Base-by-base conservation (phyloP, 2,329 filamentous ascomycete genomes). In the Diplodia sapinea region DNA sequence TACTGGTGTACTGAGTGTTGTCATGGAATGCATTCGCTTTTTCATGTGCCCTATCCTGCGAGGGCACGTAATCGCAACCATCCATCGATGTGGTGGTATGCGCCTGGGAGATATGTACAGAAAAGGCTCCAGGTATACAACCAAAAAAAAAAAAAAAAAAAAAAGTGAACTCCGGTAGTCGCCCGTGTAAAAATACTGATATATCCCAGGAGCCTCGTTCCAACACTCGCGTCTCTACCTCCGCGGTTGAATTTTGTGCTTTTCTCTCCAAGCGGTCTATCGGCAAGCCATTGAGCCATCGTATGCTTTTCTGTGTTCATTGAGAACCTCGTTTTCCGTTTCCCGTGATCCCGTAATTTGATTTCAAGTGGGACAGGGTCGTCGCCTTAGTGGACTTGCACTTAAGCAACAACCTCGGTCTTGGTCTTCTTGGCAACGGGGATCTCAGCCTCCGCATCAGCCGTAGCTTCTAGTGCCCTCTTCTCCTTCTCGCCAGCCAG, bases 401-500 rank as follows among this genome's bases (percentile, higher is more conserved):
- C 47, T 63, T 51, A 63, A 63, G 59, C 59, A 63, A 51, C 59
- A 51, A 51, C 59, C 47, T 50, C 76, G 56, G 79, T 81, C 77
- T 78, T 81, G 68, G 76, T 80, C 81, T 84, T 85, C 82, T 85
- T 85, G 71, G 79, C 77, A 31, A 73, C 74, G 26, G 82, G 82
- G 4, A 81, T 77, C 66, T 82, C 80, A 20, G 81, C 81, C 69
- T 83, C 73, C 33, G 74, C 76, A 69, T 82, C 82, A 38, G 78
- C 82, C 15, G 76, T 73, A 51, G 79, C 78, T 36, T 85, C 83
- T 15, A 85, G 73, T 67, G 76, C 75, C 72, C 82, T 79, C 82
- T 85, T 85, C 79, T 85, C 83, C 49, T 73, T 72, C 69, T 78
- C 74, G 47, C 73, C 75, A 54, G 74, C 74, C 23, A 84, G 78